phyloP scores from a whole-genome alignment of 208 protist species.

The Trypanosoma boissoni region DNA sequence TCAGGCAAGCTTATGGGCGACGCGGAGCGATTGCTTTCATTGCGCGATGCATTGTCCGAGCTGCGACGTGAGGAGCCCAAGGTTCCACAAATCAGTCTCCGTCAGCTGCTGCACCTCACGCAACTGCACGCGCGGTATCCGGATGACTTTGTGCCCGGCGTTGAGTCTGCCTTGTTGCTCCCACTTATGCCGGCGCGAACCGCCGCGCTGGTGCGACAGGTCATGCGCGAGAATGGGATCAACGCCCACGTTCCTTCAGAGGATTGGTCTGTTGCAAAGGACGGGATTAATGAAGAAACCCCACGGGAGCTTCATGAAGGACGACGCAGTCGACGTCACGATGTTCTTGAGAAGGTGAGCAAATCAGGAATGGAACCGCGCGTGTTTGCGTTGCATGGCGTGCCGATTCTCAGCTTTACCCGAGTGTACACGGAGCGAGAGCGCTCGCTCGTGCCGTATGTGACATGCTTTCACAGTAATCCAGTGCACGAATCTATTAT shows the following conservation, averaged over 20 bases:
- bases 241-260: neutral
- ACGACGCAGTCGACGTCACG: constrained; percentile 8
- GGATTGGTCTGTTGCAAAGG: neutral
- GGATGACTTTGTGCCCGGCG: constrained; percentile 40
- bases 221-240: constrained; percentile 51
- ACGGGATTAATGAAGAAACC: neutral
- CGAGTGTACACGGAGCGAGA: constrained; percentile 60
- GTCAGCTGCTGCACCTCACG: constrained; percentile 69
- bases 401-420: constrained; percentile 37
- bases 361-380: constrained; percentile 12
- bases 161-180: constrained; percentile 60
- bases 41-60: constrained; percentile 47
- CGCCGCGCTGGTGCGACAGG: constrained; percentile 54
- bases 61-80: constrained; percentile 59
- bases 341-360: constrained; percentile 15
- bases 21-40: constrained; percentile 39
- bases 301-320: constrained; percentile 8
- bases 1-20: constrained; percentile 6
- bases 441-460: constrained; percentile 83
- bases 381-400: constrained; percentile 37
- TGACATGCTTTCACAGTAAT: constrained; percentile 88
- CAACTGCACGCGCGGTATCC: constrained; percentile 57
- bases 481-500: constrained; percentile 82
- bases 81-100: constrained; percentile 65
- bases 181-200: constrained; percentile 72